Percentiles rank a stretch among this genome's conserved stretches.
Evolutionary conservation across 345 rosid species (phyloP).

Genomic region (Euphorbia tirucalli): DNA sequence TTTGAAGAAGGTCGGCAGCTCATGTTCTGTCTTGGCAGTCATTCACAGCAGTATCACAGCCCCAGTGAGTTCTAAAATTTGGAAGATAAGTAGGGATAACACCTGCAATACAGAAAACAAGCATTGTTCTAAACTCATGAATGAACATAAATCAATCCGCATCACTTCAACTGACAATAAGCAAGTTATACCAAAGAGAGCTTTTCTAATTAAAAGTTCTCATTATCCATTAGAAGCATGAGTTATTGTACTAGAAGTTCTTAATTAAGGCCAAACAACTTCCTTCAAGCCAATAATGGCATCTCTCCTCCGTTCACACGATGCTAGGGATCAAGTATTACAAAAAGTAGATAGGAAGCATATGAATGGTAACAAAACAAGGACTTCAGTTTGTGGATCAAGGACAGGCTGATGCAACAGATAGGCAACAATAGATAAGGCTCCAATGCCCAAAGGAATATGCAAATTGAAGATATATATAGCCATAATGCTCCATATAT

Average conservation of each 20-base stretch:
- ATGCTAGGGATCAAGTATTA: too few relatives aligned
- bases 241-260: neutral
- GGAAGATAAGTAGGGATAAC: conserved; percentile 51
- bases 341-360: too few relatives aligned
- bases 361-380: too few relatives aligned
- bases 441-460: conserved; percentile 79
- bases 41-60: conserved; percentile 48
- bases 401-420: conserved; percentile 53
- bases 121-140: conserved; percentile 2
- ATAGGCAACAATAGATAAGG: conserved; percentile 64
- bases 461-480: conserved; percentile 76
- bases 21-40: conserved; percentile 45
- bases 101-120: conserved; percentile 42
- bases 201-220: neutral
- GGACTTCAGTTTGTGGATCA: conserved; percentile 74
- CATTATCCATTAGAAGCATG: neutral
- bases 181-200: neutral
- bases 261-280: conserved; percentile 17
- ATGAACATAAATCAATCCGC: neutral
- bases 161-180: neutral
- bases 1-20: conserved; percentile 41
- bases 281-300: conserved; percentile 34
- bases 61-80: conserved; percentile 54
- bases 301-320: neutral
- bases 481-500: conserved; percentile 69